Base-by-base conservation (phyloP, 345 rosid genomes). In the Eutrema japonicum region DNA sequence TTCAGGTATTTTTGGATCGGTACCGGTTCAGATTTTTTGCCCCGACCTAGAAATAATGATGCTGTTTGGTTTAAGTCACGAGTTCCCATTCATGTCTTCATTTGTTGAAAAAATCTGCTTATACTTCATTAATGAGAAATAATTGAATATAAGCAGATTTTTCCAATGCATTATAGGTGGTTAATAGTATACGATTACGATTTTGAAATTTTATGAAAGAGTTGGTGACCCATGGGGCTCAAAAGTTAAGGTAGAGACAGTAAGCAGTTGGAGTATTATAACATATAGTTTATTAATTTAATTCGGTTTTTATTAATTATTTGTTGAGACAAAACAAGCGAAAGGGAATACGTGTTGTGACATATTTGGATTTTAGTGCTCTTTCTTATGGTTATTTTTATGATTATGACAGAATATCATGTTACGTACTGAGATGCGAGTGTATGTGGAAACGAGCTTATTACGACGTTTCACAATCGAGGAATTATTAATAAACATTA, bases 321-420 rank as follows among this genome's bases (percentile, higher is more conserved):
- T 11, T 62, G 33, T 29, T 45, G 43, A 63, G 65, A 82, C 64
- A 80, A 64, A 73, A 83, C 79, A 83, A 78, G 74, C 78, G 66
- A 86, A 86, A 90, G 89, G 87, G 87, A 72, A 85, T 85, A 86
- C 49, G 86, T 80, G 93, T 87, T 90, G 75, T 72, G 85, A 82
- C 85, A 82, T 76, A 74, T 87, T 90, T 81, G 90, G 81, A 85
- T 66, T 56, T 58, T 64, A 69, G 64, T 72, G 60, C 69, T 60
- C 46, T 76, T 72, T 72, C 47, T 32, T 79, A 66, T 54, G 70
- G 70, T 80, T 82, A 76, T 76, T 57, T 69, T 66, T 79, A 70
- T 42, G 51, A 67, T 54, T 84, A 83, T 73, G 83, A 82, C 81
- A 70, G 87, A 86, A 81, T 86, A 86, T 80, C 93, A 90, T 69